Base-by-base conservation (phyloP, 169 alveolate genomes). In the Besnoitia besnoiti region DNA sequence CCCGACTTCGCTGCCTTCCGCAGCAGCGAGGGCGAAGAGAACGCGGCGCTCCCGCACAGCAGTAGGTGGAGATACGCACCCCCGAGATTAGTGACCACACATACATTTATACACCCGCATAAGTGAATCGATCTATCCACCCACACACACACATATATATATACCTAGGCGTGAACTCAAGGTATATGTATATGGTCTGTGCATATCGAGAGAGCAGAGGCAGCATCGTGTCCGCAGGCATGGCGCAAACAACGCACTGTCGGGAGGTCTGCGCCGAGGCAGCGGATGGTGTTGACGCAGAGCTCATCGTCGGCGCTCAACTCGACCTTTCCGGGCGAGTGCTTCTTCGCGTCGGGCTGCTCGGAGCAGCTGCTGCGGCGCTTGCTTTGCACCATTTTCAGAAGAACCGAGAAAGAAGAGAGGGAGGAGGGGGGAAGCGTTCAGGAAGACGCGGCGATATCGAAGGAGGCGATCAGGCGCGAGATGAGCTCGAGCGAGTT, bases 221-320 rank as follows among this genome's bases (percentile, higher is more conserved):
- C 62, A 12, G 62, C 12, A 76, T 76, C 35, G 30, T 21, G 21
- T 76, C 85, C 85, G 30, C 85, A 16, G 33, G 12, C 85, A 12
- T 16, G n/a, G 62, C 62, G 21, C 62, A 51, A 12, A 46, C 8
- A n/a, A 35, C 94, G 27, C 44, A 93, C 95, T 21, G 91, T 87
- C 0, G 95, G 95, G 3, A 91, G 79, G 51, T 93, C 95, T 14
- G 95, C 95, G 27, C 93, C 95, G 61, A 93, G 82, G n/a, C 91
- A 90, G 40, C 95, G 95, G 55, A 93, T 93, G 49, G 93, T 88
- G 55, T 93, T 89, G 85, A 93, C 87, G 89, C 95, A 93, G 67
- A 93, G n/a, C 47, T 42, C 82, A 46, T 93, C 95, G 8, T 35
- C 67, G 47, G 89, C 82, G n/a, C 84, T 85, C 39, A 77, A 3